phyloP scores from a whole-genome alignment of 148 eudicot genomes.

The Nyssa sinensis region DNA sequence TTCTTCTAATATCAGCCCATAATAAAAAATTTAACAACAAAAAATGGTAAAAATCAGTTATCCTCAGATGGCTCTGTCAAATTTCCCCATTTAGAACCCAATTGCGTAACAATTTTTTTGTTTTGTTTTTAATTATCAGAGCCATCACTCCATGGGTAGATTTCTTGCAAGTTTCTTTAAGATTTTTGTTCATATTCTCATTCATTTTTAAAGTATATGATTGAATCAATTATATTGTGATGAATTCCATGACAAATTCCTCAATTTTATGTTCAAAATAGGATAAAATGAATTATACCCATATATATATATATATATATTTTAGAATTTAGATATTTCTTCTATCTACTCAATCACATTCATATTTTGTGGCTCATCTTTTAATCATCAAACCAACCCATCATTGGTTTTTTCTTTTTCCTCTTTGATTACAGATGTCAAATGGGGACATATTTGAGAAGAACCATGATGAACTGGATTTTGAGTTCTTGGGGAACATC shows the following conservation, averaged over 20 bases:
- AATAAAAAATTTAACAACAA: too few species aligned
- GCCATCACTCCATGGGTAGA: too few species aligned
- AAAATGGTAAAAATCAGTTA: too few species aligned
- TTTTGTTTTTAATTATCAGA: too few species aligned
- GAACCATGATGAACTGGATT: slow-evolving; percentile 84
- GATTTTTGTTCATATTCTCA: background rate
- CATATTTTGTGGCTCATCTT: background rate
- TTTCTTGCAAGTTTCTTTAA: background rate
- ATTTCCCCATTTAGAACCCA: too few species aligned
- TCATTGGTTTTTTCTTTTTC: background rate
- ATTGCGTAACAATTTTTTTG: too few species aligned
- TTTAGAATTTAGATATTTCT: background rate
- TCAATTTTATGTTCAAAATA: background rate
- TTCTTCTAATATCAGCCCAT: too few species aligned
- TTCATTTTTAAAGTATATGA: background rate
- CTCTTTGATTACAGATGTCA: slow-evolving; percentile 62
- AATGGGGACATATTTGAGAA: slow-evolving; percentile 78
- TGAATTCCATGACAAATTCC: background rate
- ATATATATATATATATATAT: background rate
- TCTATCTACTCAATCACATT: background rate
- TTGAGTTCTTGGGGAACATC: slow-evolving; percentile 90
- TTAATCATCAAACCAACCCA: background rate
- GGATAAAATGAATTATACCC: background rate
- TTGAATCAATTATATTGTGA: background rate
- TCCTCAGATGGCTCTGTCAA: background rate